A percentile compares a stretch with the other conserved stretches of the same genome.
Conservation (phyloP, 2,329 filamentous ascomycete genomes). For the Elsinoe arachidis region DNA sequence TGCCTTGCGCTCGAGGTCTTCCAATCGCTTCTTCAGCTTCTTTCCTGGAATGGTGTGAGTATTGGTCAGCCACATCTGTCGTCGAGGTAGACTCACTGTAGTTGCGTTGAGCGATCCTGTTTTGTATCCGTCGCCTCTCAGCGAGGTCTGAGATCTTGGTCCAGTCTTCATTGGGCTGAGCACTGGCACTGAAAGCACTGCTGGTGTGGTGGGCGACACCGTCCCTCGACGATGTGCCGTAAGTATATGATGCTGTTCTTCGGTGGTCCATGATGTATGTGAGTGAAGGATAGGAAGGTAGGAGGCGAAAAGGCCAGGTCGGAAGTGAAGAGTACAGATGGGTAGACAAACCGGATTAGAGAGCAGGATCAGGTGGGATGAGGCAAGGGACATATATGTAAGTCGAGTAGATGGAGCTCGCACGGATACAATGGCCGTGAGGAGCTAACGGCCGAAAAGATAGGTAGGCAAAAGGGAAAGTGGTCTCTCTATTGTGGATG, state of each 20-base stretch:
- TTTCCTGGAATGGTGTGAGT: constrained; percentile 52
- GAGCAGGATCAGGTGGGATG: constrained; percentile 2
- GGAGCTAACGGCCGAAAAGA: constrained; percentile 11
- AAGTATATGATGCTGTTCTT: constrained; percentile 10
- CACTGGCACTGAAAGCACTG: constrained; percentile 89
- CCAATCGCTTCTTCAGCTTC: constrained; percentile 83
- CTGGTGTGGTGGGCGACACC: constrained; percentile 47
- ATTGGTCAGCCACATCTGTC: background rate
- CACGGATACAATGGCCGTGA: background rate
- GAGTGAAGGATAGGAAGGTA: background rate
- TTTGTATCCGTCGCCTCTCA: constrained; percentile 88
- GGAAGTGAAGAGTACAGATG: background rate
- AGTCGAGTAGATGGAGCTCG: constrained; percentile 5
- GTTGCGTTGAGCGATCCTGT: constrained; percentile 94
- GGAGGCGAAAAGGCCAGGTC: background rate
- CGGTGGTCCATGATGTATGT: constrained; percentile 8
- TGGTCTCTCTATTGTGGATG: constrained; percentile 4
- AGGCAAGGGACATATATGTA: constrained; percentile 6
- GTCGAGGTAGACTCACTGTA: constrained; percentile 59
- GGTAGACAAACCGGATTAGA: background rate
- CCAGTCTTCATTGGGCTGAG: constrained; percentile 96
- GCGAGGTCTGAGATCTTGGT: constrained; percentile 97
- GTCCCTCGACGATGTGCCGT: constrained; percentile 5
- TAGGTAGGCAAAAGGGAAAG: background rate
- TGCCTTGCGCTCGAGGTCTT: constrained; percentile 74